These are phyloP conservation scores for Escovopsis weberi DNA, from an alignment of 2,329 filamentous ascomycete genomes.

Conservation along the genomic window DNA sequence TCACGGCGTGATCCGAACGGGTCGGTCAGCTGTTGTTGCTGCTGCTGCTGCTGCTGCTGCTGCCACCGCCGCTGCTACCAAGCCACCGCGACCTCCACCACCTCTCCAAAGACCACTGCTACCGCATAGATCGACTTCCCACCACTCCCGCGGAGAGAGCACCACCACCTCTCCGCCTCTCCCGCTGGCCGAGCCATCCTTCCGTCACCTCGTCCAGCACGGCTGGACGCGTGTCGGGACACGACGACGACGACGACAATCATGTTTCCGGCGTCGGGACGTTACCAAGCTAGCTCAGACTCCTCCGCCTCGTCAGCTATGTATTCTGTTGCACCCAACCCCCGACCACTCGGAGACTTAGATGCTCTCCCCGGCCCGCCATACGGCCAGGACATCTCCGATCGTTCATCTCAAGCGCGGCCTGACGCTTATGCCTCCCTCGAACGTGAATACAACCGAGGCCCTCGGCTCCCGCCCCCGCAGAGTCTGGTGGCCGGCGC, in stretches of 20 bases:
- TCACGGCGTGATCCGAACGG: too few species aligned
- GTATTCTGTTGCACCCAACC: slow-evolving; percentile 10
- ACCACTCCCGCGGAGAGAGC: neutral
- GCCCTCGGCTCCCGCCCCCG: slow-evolving; percentile 14
- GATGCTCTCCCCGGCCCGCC: slow-evolving; percentile 12
- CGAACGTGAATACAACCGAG: slow-evolving; percentile 11
- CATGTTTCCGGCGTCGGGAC: slow-evolving; percentile 6
- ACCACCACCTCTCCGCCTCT: neutral
- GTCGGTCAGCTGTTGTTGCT: too few species aligned
- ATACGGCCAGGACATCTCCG: slow-evolving; percentile 10
- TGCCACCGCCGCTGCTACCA: neutral
- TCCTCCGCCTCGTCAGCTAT: slow-evolving; percentile 7
- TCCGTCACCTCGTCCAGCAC: too few species aligned
- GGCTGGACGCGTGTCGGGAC: neutral
- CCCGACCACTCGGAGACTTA: slow-evolving; percentile 5
- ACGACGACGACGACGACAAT: slow-evolving; percentile 5
- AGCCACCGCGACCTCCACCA: neutral
- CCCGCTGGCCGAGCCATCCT: too few species aligned
- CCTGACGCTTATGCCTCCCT: slow-evolving; percentile 12
- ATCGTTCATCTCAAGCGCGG: slow-evolving; percentile 7
- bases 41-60: too few species aligned
- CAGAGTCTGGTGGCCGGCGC: slow-evolving; percentile 10
- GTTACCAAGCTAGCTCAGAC: slow-evolving; percentile 5
- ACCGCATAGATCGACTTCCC: neutral
- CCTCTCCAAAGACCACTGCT: neutral